Evolutionary conservation across 164 flowering plant species (phyloP).

Genomic region (Macadamia integrifolia): DNA sequence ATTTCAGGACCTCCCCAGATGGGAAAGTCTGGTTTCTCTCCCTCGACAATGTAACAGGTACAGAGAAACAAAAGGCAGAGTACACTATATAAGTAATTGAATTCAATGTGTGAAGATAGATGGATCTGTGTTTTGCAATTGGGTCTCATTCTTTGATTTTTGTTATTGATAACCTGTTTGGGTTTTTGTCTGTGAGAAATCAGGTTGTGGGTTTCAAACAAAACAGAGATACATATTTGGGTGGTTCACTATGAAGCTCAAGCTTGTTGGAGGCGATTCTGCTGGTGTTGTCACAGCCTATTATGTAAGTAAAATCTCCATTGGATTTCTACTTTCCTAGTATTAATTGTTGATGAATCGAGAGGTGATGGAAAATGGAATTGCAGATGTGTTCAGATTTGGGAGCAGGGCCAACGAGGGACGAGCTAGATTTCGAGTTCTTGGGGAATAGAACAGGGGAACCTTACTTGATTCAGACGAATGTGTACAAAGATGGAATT

Average conservation of each 20-base stretch:
- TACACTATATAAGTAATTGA: background rate
- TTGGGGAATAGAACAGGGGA: conserved; percentile 82
- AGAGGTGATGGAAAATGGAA: no score
- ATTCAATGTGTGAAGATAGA: background rate
- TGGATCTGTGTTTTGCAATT: background rate
- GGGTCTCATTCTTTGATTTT: background rate
- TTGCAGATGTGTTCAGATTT: conserved; percentile 80
- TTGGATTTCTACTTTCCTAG: no score
- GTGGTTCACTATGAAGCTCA: conserved; percentile 95
- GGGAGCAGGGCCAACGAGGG: conserved; percentile 77
- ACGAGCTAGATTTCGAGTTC: conserved; percentile 92
- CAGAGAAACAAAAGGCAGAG: background rate
- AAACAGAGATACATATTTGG: conserved; percentile 86
- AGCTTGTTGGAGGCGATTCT: conserved; percentile 88
- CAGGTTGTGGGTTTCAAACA: conserved; percentile 90
- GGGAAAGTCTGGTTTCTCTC: conserved; percentile 87
- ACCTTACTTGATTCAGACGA: conserved; percentile 78
- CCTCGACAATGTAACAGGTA: conserved; percentile 81
- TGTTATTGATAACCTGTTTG: background rate
- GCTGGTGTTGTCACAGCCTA: conserved; percentile 96
- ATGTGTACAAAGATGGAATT: conserved; percentile 76
- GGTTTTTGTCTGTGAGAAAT: background rate
- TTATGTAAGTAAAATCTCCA: conserved; percentile 48
- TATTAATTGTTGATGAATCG: no score
- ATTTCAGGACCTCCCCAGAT: conserved; percentile 78